Conservation (phyloP, 1,139 yeast species). For the Geotrichum phurueaensis region DNA sequence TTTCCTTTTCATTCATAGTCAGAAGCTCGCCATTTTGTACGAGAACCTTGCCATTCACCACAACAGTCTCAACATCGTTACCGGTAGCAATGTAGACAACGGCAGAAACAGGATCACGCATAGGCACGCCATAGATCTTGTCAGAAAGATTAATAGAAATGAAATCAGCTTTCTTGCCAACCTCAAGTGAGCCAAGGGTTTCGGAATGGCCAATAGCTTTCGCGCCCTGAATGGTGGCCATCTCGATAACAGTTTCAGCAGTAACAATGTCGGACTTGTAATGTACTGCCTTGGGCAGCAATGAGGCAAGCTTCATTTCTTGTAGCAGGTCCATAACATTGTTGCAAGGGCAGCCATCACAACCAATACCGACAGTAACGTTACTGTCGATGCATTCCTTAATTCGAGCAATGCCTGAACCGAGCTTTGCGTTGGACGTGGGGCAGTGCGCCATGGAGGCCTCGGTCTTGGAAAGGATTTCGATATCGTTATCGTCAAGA, state of each 20-base stretch:
- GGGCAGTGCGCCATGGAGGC: conserved; percentile 33
- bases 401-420: conserved; percentile 30
- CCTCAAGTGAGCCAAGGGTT: conserved; percentile 26
- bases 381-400: conserved; percentile 28
- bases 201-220: conserved; percentile 21
- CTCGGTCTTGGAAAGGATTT: conserved; percentile 26
- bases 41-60: conserved; percentile 26
- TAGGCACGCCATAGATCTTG: conserved; percentile 23
- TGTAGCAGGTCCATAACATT: conserved; percentile 28
- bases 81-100: conserved; percentile 30
- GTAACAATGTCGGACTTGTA: conserved; percentile 26
- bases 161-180: conserved; percentile 31
- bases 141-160: conserved; percentile 25
- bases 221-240: conserved; percentile 28
- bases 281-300: conserved; percentile 31
- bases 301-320: conserved; percentile 31
- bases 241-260: conserved; percentile 29
- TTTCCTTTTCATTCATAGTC: conserved; percentile 27
- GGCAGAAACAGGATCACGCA: conserved; percentile 23
- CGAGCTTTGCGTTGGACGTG: conserved; percentile 32
- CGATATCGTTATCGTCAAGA: conserved; percentile 29
- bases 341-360: conserved; percentile 30
- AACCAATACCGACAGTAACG: conserved; percentile 30
- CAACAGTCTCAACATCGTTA: conserved; percentile 25
- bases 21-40: conserved; percentile 23